phyloP scores from a whole-genome alignment of 257 asterid species.

The Leptodermis oblonga region DNA sequence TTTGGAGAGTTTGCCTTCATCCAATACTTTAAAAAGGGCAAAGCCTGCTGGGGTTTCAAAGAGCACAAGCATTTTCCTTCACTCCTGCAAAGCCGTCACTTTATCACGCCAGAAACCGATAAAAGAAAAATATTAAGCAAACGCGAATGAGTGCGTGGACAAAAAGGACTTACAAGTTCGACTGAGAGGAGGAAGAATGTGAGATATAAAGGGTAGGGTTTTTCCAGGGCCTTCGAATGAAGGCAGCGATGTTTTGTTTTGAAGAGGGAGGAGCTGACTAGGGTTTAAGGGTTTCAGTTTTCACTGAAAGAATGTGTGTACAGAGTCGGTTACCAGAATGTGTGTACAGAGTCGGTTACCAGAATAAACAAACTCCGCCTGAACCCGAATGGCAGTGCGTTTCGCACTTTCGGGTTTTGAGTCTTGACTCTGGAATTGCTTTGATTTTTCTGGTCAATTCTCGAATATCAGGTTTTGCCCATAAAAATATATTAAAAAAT shows the following conservation, averaged over 20 bases:
- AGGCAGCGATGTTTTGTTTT: not conserved
- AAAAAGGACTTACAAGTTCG: not conserved
- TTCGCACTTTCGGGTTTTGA: too few species aligned
- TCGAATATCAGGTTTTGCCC: too few species aligned
- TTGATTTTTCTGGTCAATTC: too few species aligned
- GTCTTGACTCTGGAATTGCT: too few species aligned
- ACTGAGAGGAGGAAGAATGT: not conserved
- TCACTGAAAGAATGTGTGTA: not conserved
- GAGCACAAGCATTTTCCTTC: conserved; percentile 28
- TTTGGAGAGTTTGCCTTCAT: conserved; percentile 55
- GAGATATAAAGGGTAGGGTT: not conserved
- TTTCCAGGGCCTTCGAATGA: not conserved
- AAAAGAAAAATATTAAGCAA: not conserved
- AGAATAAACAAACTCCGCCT: not conserved
- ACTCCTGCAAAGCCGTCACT: not conserved
- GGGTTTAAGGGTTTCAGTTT: conserved; percentile 9
- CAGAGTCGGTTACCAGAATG: too few species aligned
- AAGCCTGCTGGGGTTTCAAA: conserved; percentile 59
- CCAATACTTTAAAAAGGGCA: conserved; percentile 56
- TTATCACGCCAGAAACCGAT: not conserved
- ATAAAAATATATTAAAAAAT: too few species aligned
- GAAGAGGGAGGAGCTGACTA: not conserved
- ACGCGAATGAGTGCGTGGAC: not conserved
- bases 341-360: too few species aligned
- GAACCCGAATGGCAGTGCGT: not conserved